Conservation (phyloP, 2,329 filamentous ascomycete genomes). For the Stachybotrys echinatus region DNA sequence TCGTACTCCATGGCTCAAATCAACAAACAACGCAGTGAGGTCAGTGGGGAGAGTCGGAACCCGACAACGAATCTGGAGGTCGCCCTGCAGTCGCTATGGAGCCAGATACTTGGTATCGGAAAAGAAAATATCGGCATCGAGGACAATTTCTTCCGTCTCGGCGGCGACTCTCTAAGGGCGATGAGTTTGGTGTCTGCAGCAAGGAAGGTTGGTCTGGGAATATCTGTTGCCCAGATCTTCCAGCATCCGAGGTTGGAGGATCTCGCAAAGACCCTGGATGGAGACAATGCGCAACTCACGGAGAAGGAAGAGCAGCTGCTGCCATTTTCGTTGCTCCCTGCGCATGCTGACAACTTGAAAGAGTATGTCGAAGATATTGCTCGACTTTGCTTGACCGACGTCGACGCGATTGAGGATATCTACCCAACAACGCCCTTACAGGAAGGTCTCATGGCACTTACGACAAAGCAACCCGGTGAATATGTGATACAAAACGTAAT, state of each 20-base stretch:
- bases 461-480: slow-evolving; percentile 8
- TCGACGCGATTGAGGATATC: slow-evolving; percentile 5
- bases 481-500: slow-evolving; percentile 15
- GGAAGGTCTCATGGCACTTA: slow-evolving; percentile 15
- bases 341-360: too few species aligned
- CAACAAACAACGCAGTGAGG: too few species aligned
- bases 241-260: slow-evolving; percentile 15
- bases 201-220: slow-evolving; percentile 26
- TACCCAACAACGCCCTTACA: slow-evolving; percentile 15
- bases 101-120: slow-evolving; percentile 24
- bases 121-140: slow-evolving; percentile 28
- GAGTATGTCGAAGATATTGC: too few species aligned
- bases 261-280: too few species aligned
- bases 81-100: slow-evolving; percentile 26
- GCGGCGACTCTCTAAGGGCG: slow-evolving; percentile 42
- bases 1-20: too few species aligned
- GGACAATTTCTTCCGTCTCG: slow-evolving; percentile 43
- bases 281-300: too few species aligned
- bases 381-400: too few species aligned
- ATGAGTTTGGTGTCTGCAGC: slow-evolving; percentile 43
- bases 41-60: too few species aligned
- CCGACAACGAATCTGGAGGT: neutral
- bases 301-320: too few species aligned
- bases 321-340: too few species aligned
- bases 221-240: slow-evolving; percentile 43